These are phyloP conservation scores for Protea cynaroides DNA, from an alignment of 164 flowering plant genomes.

Conservation along the genomic window DNA sequence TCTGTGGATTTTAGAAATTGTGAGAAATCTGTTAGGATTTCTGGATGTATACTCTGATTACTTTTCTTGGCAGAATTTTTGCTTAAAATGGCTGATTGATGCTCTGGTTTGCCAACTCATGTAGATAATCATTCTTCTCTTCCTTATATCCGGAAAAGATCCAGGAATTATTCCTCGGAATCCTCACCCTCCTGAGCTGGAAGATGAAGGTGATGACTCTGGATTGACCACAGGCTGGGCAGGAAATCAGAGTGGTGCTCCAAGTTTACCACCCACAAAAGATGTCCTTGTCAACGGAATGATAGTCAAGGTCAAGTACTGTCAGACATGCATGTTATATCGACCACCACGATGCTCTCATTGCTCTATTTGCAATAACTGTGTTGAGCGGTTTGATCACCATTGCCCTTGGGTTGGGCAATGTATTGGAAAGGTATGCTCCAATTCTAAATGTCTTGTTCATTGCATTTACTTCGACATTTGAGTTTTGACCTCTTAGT, in stretches of 20 bases:
- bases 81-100: constrained; percentile 2
- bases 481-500: neutral
- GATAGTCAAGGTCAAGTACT: constrained; percentile 52
- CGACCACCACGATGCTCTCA: constrained; percentile 83
- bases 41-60: neutral
- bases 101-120: constrained; percentile 9
- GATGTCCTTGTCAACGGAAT: constrained; percentile 52
- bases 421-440: constrained; percentile 61
- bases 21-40: neutral
- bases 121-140: constrained; percentile 45
- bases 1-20: too few relatives aligned
- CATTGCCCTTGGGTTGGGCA: constrained; percentile 93
- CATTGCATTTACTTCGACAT: neutral
- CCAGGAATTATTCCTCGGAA: constrained; percentile 70
- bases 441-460: neutral
- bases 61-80: neutral
- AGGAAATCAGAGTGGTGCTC: constrained; percentile 17
- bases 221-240: constrained; percentile 23
- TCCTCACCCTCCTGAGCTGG: constrained; percentile 50
- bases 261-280: constrained; percentile 46
- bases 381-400: constrained; percentile 79
- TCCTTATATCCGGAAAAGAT: constrained; percentile 54
- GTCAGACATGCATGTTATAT: constrained; percentile 76
- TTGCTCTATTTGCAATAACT: constrained; percentile 70
- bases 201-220: constrained; percentile 30